Evolutionary conservation across 441 rosid genomes (phyloP).

Genomic region (Kokia cookei): DNA sequence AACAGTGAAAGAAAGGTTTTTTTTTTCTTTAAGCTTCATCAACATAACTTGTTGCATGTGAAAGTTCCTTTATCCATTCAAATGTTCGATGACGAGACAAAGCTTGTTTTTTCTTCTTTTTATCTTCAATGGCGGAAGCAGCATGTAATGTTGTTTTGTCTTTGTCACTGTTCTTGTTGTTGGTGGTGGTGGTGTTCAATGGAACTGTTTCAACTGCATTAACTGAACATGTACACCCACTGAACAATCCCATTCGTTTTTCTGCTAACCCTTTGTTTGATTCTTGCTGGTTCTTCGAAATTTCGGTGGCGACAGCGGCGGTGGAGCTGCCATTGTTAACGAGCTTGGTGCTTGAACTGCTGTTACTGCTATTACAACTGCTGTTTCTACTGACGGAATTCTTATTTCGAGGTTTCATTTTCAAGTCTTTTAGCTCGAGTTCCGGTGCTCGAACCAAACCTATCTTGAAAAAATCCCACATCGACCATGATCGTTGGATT

Average conservation of each 20-base stretch:
- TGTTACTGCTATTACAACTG: conserved; percentile 43
- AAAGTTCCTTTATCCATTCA: conserved; percentile 81
- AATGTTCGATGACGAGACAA: conserved; percentile 66
- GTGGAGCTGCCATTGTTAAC: neutral
- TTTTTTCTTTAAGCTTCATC: conserved; percentile 14
- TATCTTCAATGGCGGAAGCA: conserved; percentile 21
- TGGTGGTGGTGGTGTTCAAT: conserved; percentile 27
- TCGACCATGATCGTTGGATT: conserved; percentile 40
- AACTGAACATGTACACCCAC: conserved; percentile 64
- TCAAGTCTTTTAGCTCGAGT: conserved; percentile 50
- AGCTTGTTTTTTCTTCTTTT: conserved; percentile 29
- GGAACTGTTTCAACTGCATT: conserved; percentile 46
- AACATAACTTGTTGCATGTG: conserved; percentile 43
- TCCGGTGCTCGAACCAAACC: conserved; percentile 78
- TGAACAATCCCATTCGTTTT: conserved; percentile 29
- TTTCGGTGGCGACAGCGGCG: neutral
- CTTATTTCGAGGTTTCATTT: conserved; percentile 3
- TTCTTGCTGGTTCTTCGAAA: conserved; percentile 3
- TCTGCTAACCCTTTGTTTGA: conserved; percentile 18
- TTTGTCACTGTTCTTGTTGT: conserved; percentile 1
- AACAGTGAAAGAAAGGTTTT: neutral
- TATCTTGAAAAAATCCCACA: conserved; percentile 64
- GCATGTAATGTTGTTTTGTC: neutral
- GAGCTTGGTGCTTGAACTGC: conserved; percentile 17
- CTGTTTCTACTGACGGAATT: conserved; percentile 44